Evolutionary conservation across 2,329 filamentous ascomycete genomes (phyloP).

Genomic region (Pseudogymnoascus sp.): DNA sequence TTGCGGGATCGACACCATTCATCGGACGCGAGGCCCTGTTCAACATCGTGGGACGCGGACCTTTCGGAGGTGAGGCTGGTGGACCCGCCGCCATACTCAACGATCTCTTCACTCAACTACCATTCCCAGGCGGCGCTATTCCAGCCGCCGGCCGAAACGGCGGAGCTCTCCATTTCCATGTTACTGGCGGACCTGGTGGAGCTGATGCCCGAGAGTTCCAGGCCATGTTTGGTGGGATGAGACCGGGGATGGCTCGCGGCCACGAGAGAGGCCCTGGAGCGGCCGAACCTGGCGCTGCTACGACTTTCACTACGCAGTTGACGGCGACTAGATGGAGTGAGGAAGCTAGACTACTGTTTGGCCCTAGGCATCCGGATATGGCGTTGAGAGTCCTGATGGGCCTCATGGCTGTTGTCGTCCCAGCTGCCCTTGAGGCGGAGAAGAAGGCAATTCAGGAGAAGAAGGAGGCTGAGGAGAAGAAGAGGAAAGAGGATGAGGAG

Average conservation of each 20-base stretch:
- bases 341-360: slow-evolving; percentile 82
- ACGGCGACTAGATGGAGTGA: slow-evolving; percentile 80
- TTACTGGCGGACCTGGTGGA: slow-evolving; percentile 42
- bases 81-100: slow-evolving; percentile 15
- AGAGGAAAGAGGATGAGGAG: slow-evolving; percentile 58
- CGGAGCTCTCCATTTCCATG: slow-evolving; percentile 53
- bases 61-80: slow-evolving; percentile 1
- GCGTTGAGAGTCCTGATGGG: slow-evolving; percentile 59
- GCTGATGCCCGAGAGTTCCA: slow-evolving; percentile 47
- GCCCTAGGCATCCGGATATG: slow-evolving; percentile 59
- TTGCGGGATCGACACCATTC: slow-evolving; percentile 18
- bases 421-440: slow-evolving; percentile 75
- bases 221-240: slow-evolving; percentile 28
- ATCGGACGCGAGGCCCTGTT: slow-evolving; percentile 23
- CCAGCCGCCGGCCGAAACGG: slow-evolving; percentile 33
- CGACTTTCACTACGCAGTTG: slow-evolving; percentile 57
- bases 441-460: slow-evolving; percentile 57
- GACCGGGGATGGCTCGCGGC: slow-evolving; percentile 22
- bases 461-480: slow-evolving; percentile 52
- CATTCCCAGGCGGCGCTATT: neutral
- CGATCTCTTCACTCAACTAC: slow-evolving; percentile 24
- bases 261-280: slow-evolving; percentile 21
- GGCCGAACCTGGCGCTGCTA: slow-evolving; percentile 26
- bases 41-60: slow-evolving; percentile 22
- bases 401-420: slow-evolving; percentile 68